Conservation (phyloP, 176 grass and related monocot species). For the Eragrostis curvula region DNA sequence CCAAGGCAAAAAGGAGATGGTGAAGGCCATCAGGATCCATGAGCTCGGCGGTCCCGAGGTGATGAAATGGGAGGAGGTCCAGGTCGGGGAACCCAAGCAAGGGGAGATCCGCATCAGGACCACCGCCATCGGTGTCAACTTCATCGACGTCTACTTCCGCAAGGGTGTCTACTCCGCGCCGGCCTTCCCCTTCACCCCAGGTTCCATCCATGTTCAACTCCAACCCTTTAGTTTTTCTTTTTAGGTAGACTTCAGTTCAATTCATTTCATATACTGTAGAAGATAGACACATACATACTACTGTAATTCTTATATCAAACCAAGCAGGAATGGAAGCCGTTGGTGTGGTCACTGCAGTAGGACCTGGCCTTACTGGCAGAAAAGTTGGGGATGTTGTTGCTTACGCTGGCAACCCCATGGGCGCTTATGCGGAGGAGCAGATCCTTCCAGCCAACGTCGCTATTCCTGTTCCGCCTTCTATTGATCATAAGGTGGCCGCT, state of each 20-base stretch:
- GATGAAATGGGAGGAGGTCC: conserved; percentile 77
- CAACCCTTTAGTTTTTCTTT: no score
- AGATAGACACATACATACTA: neutral
- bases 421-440: conserved; percentile 87
- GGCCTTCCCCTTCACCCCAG: conserved; percentile 61
- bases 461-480: conserved; percentile 58
- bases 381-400: conserved; percentile 84
- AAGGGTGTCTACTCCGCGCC: conserved; percentile 60
- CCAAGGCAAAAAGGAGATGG: conserved; percentile 32
- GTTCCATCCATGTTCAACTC: neutral
- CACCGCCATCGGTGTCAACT: conserved; percentile 85
- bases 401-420: conserved; percentile 81
- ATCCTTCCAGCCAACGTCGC: conserved; percentile 74
- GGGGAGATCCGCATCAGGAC: conserved; percentile 85
- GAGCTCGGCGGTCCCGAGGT: conserved; percentile 82
- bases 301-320: neutral
- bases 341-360: conserved; percentile 83
- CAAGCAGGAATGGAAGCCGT: conserved; percentile 80
- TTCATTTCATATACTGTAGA: neutral
- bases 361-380: conserved; percentile 76
- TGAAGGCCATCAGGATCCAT: conserved; percentile 73
- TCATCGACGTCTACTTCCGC: conserved; percentile 86
- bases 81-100: conserved; percentile 68
- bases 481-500: conserved; percentile 72
- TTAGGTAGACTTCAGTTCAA: neutral